Evolutionary conservation across 495 filamentous ascomycete species (phyloP), one percentile per base, ranked within the genome.

Genomic region (Xylaria scruposa): DNA sequence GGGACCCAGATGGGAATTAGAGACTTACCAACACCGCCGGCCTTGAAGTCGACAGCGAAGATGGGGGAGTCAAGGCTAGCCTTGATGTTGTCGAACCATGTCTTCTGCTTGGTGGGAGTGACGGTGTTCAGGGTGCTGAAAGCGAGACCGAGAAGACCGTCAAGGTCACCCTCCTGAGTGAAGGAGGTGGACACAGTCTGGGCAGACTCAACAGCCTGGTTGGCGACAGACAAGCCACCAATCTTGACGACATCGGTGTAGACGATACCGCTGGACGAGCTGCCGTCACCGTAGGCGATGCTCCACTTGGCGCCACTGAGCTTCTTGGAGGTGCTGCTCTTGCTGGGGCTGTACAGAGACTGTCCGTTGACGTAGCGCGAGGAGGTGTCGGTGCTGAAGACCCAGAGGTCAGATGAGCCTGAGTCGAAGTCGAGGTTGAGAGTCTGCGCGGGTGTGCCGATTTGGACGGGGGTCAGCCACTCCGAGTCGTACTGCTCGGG

Each of bases 391-490:
- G 78, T 76, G 72, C 77, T 79, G 74, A 84, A 82, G 26, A 83
- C 81, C 83, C 82, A 94, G 85, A 95, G 87, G 81, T 95, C 92
- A 54, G 90, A 88, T 49, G 89, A 92, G 4, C 92, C 92, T 51
- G 92, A 93, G 77, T 95, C 92, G 75, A 94, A 86, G 77, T 93
- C 90, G 69, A 94, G 75, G 74, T 90, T 86, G 74, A 94, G 77
- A 5, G 84, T 87, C 66, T 89, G 88, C 15, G 82, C 81, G 0
- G 83, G 83, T 0, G 78, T 84, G 70, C 92, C 92, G 70, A 94
- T 83, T 3, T 80, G 84, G 66, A 94, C 91, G 19, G 91, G 90
- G 33, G 85, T 87, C 71, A 94, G 77, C 73, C 92, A 95, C 78
- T 92, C 88, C 42, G 77, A 72, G 74, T 94, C 92, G 74, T 87